Evolutionary conservation across 306 rosid genomes (phyloP), one percentile per base, ranked within the genome.

Genomic region (Inga leiocalycina): DNA sequence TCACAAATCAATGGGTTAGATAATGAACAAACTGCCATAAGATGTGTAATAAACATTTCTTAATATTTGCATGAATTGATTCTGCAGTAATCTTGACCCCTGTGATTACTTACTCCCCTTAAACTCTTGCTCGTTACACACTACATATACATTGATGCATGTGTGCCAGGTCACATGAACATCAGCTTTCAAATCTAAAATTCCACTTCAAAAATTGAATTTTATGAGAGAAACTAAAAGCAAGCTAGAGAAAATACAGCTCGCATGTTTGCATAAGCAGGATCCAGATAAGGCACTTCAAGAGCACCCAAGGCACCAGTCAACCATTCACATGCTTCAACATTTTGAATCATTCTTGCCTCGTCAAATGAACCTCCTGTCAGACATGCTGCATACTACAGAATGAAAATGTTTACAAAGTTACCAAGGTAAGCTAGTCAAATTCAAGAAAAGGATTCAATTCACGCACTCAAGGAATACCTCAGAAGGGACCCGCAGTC

Each of bases 291-390:
- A 76, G 98, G 98, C 37, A 59, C 90, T 80, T 96, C 93, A 75
- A 96, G 95, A 80, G 97, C 90, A 81, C 85, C 95, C 85, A 94
- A 85, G 88, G 99, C 97, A 74, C 85, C 89, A 78, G 97, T 88
- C 80, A 96, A 79, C 99, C 99, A 96, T 82, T 96, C 99, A 88
- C 99, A 96, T 22, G 98, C 98, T 90, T 96, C 99, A 39, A 96
- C 89, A 74, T 96, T 96, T 88, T 94, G 99, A 87, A 92, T 86
- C 94, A 96, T 96, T 51, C 91, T 85, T 22, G 97, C 97, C 87
- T 94, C 98, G 62, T 96, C 98, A 83, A 96, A 96, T 80, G 89
- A 86, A 83, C 97, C 98, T 81, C 98, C 99, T 7, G 97, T 94
- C 88, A 96, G 84, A 81, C 93, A 88, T 71, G 94, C 78, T 80